A percentile compares a stretch with the other conserved stretches of the same genome.
Evolutionary conservation across 176 grass and related monocot genomes (phyloP).

Genomic region (Miscanthus lutarioriparius): DNA sequence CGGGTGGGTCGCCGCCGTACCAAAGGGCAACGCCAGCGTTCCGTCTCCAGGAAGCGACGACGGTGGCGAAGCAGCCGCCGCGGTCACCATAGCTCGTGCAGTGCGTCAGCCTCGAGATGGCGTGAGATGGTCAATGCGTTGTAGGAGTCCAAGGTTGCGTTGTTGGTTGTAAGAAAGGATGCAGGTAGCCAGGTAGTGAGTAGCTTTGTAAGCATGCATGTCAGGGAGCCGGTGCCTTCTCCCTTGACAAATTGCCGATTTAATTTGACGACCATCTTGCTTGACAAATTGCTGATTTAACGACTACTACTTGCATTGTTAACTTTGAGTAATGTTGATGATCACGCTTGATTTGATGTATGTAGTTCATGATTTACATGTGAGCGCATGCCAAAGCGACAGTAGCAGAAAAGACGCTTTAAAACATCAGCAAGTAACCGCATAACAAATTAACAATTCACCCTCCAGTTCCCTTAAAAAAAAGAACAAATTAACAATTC

Average conservation of each 20-base stretch:
- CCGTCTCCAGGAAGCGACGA: slow-evolving; percentile 35
- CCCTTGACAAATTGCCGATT: not conserved
- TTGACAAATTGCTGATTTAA: not conserved
- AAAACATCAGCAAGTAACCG: not conserved
- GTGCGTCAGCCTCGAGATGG: slow-evolving; percentile 54
- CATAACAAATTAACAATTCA: not conserved
- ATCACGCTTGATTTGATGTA: not conserved
- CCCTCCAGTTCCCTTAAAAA: too few species aligned
- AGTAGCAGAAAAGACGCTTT: not conserved
- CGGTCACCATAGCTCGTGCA: slow-evolving; percentile 52
- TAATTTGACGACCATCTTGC: not conserved
- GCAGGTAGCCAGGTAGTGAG: not conserved
- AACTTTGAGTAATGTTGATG: not conserved
- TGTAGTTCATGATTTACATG: slow-evolving; percentile 9
- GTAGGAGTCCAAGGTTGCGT: not conserved
- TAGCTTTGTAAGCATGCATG: not conserved
- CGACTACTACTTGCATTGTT: not conserved
- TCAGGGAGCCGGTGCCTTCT: not conserved
- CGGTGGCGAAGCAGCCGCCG: not conserved
- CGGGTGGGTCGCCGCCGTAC: not conserved
- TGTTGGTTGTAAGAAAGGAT: not conserved
- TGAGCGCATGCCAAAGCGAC: not conserved
- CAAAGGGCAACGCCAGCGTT: not conserved
- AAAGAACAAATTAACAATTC: not conserved
- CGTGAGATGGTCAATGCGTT: slow-evolving; percentile 11